These are phyloP conservation scores for Zizania latifolia DNA, from an alignment of 176 grass and related monocot species.

Conservation along the genomic window DNA sequence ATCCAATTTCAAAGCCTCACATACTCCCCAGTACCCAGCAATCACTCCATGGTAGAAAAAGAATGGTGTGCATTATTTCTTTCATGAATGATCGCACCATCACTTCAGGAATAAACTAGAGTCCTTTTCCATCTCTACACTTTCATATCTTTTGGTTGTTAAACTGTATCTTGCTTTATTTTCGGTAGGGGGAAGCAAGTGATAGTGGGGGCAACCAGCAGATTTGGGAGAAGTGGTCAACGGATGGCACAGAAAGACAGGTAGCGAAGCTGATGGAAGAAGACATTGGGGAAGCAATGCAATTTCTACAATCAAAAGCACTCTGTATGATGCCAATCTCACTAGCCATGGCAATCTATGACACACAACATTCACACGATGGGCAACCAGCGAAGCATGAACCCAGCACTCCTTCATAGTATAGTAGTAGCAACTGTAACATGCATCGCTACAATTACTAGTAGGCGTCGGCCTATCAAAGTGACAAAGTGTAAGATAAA, in stretches of 20 bases:
- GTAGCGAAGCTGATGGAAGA: conserved; percentile 96
- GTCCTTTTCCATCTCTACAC: conserved; percentile 22
- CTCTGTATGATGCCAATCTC: conserved; percentile 99
- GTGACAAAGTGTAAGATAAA: conserved; percentile 48
- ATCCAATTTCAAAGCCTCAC: background rate
- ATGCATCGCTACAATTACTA: conserved; percentile 27
- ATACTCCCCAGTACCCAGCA: background rate
- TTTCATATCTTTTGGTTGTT: conserved; percentile 35
- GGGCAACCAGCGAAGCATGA: conserved; percentile 75
- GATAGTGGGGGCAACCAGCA: conserved; percentile 79
- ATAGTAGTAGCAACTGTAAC: conserved; percentile 32
- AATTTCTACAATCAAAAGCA: conserved; percentile 97
- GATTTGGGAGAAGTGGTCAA: conserved; percentile 98
- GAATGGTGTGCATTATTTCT: background rate
- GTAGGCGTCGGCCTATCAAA: conserved; percentile 32
- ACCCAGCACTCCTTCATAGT: conserved; percentile 84
- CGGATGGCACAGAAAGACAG: conserved; percentile 92
- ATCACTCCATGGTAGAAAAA: conserved; percentile 2
- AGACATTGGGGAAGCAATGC: conserved; percentile 88
- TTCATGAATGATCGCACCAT: background rate
- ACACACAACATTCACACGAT: conserved; percentile 70
- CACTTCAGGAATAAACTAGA: conserved; percentile 7
- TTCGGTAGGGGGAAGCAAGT: conserved; percentile 76
- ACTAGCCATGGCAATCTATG: conserved; percentile 95
- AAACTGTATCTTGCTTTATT: conserved; percentile 36